phyloP scores from a whole-genome alignment of 1,284 basidiomycete species.

The Ustilago vetiveriae region DNA sequence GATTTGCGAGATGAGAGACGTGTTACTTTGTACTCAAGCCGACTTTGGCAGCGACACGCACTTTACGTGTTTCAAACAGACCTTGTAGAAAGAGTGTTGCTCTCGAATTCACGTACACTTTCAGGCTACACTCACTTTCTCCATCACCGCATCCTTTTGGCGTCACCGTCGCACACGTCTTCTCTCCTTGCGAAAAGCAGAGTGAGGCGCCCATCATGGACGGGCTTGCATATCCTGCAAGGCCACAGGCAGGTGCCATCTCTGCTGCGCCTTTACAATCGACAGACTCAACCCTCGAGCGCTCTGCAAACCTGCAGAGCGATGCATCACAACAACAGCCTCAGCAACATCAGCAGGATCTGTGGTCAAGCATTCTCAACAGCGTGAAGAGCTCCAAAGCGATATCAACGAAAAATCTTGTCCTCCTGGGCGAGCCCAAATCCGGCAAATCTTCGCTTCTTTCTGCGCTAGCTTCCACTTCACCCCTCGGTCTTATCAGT shows the following conservation, averaged over 20 bases:
- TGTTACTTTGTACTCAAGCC: constrained; percentile 15
- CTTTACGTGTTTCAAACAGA: constrained; percentile 3
- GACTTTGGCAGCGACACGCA: neutral
- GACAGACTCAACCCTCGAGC: constrained; percentile 17
- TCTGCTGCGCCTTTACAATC: constrained; percentile 6
- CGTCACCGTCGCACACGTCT: too few species aligned
- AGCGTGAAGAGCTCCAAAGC: constrained; percentile 84
- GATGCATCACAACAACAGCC: constrained; percentile 6
- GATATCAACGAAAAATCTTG: constrained; percentile 84
- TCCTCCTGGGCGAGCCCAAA: constrained; percentile 77
- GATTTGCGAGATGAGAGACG: neutral
- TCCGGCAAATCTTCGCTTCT: constrained; percentile 80
- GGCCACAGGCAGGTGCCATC: constrained; percentile 10
- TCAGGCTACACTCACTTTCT: too few species aligned
- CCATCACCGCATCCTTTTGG: too few species aligned
- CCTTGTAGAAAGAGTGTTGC: too few species aligned
- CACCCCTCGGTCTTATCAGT: constrained; percentile 66
- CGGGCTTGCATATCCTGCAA: constrained; percentile 9
- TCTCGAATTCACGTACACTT: too few species aligned
- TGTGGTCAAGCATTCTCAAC: constrained; percentile 90
- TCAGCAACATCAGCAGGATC: constrained; percentile 70
- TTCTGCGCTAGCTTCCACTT: constrained; percentile 71
- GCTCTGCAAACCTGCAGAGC: constrained; percentile 1
- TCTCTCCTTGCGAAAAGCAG: too few species aligned
- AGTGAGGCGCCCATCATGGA: constrained; percentile 2